Conservation (phyloP, 441 rosid genomes). For the Adansonia grandidieri region DNA sequence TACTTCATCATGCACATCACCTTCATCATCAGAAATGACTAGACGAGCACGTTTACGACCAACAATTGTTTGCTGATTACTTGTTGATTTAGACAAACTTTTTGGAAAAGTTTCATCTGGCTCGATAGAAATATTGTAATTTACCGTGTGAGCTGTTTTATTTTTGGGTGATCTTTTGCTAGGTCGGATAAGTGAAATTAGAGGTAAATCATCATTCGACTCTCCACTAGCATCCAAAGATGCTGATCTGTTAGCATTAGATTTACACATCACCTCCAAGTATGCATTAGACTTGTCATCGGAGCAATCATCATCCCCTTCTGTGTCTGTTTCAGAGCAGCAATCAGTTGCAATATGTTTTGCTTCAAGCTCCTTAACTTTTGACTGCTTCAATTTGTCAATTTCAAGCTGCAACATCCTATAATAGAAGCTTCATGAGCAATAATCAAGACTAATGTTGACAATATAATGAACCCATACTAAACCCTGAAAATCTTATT, state of each 20-base stretch:
- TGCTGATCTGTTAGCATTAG: constrained; percentile 44
- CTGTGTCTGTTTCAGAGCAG: constrained; percentile 94
- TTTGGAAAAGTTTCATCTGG: constrained; percentile 37
- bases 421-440: constrained; percentile 36
- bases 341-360: constrained; percentile 46
- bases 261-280: constrained; percentile 44
- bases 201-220: constrained; percentile 57
- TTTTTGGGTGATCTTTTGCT: constrained; percentile 41
- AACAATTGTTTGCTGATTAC: constrained; percentile 53
- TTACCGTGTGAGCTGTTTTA: constrained; percentile 36
- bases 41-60: constrained; percentile 73
- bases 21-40: constrained; percentile 91
- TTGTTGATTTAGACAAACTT: constrained; percentile 47
- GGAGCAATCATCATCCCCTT: constrained; percentile 54
- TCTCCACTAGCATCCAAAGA: constrained; percentile 44
- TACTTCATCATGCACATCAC: constrained; percentile 50
- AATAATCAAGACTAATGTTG: constrained; percentile 9
- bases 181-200: constrained; percentile 60
- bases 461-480: constrained; percentile 14
- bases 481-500: constrained; percentile 7
- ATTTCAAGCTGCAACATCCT: constrained; percentile 78
- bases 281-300: constrained; percentile 46
- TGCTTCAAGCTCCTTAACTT: constrained; percentile 41
- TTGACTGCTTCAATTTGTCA: constrained; percentile 57
- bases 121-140: constrained; percentile 36